phyloP scores from a whole-genome alignment of 148 eudicot genomes.

The Fagopyrum esculentum region DNA sequence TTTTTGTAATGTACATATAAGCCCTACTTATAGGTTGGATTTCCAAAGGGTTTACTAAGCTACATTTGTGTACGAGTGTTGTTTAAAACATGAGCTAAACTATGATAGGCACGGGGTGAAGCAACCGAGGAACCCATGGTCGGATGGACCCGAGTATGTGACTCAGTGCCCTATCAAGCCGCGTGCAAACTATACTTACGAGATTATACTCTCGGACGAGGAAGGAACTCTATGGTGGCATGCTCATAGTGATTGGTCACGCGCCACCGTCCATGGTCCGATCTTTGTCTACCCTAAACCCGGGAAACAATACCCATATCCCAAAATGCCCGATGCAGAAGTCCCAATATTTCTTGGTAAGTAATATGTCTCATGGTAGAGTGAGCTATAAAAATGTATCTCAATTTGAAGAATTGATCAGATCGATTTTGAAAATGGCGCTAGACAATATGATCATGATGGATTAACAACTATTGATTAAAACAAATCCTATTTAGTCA shows the following conservation, averaged over 20 bases:
- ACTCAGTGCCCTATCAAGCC: slow-evolving; percentile 49
- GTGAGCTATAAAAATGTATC: background rate
- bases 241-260: slow-evolving; percentile 31
- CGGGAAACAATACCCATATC: background rate
- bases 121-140: slow-evolving; percentile 56
- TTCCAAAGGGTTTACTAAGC: too few relatives aligned
- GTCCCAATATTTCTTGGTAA: slow-evolving; percentile 26
- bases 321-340: slow-evolving; percentile 21
- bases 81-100: too few relatives aligned
- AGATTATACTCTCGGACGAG: slow-evolving; percentile 36
- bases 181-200: slow-evolving; percentile 31
- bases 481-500: too few relatives aligned
- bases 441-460: too few relatives aligned
- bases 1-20: too few relatives aligned
- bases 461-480: too few relatives aligned
- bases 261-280: background rate
- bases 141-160: slow-evolving; percentile 53
- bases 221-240: slow-evolving; percentile 72
- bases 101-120: slow-evolving; percentile 51
- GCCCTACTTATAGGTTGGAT: too few relatives aligned
- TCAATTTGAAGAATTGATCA: too few relatives aligned
- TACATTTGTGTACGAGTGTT: too few relatives aligned
- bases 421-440: too few relatives aligned
- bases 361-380: too few relatives aligned
- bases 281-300: background rate